A percentile compares a stretch with the other conserved stretches of the same genome.
These are phyloP conservation scores for Globisporangium spiculum DNA, from an alignment of 352 stramenopile genomes.

Conservation along the genomic window DNA sequence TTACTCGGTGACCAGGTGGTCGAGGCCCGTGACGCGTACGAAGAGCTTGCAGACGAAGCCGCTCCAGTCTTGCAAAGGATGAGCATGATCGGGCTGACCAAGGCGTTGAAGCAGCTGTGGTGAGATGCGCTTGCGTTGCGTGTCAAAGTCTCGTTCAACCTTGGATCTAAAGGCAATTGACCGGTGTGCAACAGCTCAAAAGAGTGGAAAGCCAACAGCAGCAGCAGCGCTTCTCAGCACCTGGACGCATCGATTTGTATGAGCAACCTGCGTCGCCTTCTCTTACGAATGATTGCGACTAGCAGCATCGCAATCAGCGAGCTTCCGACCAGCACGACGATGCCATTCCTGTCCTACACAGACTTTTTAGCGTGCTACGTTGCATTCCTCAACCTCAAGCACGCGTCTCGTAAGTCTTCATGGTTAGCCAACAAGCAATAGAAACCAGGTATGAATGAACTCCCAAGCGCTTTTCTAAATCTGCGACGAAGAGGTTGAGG, in stretches of 20 bases:
- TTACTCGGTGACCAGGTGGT: slow-evolving; percentile 58
- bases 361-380: slow-evolving; percentile 67
- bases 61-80: slow-evolving; percentile 23
- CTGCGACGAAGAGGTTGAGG: neutral
- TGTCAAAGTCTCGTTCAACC: neutral
- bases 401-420: slow-evolving; percentile 9
- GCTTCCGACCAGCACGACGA: slow-evolving; percentile 29
- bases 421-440: neutral
- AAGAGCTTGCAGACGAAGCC: slow-evolving; percentile 31
- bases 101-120: slow-evolving; percentile 45
- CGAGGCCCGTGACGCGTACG: slow-evolving; percentile 54
- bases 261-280: slow-evolving; percentile 35
- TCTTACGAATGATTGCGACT: slow-evolving; percentile 38
- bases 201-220: slow-evolving; percentile 19
- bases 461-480: neutral
- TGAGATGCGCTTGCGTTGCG: slow-evolving; percentile 13
- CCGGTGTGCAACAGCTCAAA: slow-evolving; percentile 7
- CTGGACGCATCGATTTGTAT: slow-evolving; percentile 16
- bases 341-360: slow-evolving; percentile 55
- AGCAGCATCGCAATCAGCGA: slow-evolving; percentile 24
- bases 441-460: neutral
- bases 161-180: neutral
- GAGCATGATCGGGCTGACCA: slow-evolving; percentile 40
- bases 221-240: neutral
- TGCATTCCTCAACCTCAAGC: slow-evolving; percentile 32